Evolutionary conservation across 176 grass and related monocot genomes (phyloP).

Genomic region (Aegilops sharonensis): DNA sequence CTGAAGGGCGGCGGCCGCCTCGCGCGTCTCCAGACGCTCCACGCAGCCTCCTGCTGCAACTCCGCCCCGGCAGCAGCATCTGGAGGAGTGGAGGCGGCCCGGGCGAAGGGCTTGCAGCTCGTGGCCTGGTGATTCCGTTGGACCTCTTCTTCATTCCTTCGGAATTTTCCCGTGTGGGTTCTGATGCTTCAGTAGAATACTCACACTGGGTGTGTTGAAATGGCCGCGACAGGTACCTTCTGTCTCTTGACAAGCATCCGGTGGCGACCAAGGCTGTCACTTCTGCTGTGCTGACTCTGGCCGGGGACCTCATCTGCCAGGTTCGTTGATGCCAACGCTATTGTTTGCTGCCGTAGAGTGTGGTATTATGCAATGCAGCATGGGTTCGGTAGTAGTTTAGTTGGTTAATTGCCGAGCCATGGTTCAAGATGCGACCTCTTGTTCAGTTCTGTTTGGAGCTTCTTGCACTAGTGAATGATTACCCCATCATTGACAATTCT

Average conservation of each 20-base stretch:
- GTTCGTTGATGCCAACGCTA: slow-evolving; percentile 15
- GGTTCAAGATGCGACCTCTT: background rate
- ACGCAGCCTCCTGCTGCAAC: background rate
- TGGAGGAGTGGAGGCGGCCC: background rate
- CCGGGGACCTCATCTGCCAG: slow-evolving; percentile 75
- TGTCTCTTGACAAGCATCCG: slow-evolving; percentile 23
- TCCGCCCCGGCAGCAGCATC: background rate
- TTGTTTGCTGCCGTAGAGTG: background rate
- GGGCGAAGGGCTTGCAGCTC: background rate
- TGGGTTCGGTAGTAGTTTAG: background rate
- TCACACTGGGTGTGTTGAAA: background rate
- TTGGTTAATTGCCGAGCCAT: background rate
- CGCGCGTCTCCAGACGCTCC: background rate
- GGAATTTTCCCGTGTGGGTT: background rate
- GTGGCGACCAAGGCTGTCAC: slow-evolving; percentile 59
- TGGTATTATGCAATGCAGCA: background rate
- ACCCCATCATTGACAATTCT: background rate
- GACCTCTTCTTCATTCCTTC: background rate
- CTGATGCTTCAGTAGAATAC: background rate
- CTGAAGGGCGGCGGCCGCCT: background rate
- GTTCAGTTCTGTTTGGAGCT: background rate
- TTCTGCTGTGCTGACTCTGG: slow-evolving; percentile 54
- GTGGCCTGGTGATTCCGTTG: background rate
- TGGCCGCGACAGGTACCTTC: background rate
- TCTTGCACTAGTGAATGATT: background rate